phyloP scores from a whole-genome alignment of 1,139 yeast species.

The Pneumocystis canis region DNA sequence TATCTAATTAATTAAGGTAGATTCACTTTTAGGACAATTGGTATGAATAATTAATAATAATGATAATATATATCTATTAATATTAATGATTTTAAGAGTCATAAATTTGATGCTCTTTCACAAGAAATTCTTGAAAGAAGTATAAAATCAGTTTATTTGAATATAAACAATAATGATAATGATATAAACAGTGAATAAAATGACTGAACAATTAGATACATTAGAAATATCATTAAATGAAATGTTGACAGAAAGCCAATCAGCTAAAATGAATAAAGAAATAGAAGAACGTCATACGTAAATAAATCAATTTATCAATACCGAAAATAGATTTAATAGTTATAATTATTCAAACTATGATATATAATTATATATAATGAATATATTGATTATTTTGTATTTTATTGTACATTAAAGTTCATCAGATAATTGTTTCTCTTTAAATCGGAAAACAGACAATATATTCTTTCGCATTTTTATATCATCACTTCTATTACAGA shows the following conservation, averaged over 20 bases:
- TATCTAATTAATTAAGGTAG: not conserved
- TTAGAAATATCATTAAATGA: not conserved
- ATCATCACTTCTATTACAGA: constrained; percentile 21
- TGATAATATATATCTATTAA: too few species aligned
- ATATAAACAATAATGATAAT: not conserved
- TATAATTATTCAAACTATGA: not conserved
- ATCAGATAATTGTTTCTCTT: constrained; percentile 24
- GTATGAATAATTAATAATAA: not conserved
- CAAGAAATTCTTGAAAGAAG: not conserved
- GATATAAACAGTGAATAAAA: not conserved
- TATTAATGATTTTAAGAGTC: not conserved
- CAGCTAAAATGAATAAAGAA: not conserved
- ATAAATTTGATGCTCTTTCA: not conserved
- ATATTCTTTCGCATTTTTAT: constrained; percentile 23
- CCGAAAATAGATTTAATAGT: not conserved
- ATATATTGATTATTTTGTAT: not conserved
- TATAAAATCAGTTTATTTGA: not conserved
- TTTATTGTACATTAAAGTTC: not conserved
- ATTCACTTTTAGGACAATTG: not conserved
- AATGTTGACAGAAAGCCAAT: not conserved
- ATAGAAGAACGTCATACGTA: not conserved
- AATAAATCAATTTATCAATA: not conserved
- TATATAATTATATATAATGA: not conserved
- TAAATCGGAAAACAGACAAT: constrained; percentile 17
- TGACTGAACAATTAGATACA: not conserved